A percentile compares a stretch with the other conserved stretches of the same genome.
These are phyloP conservation scores for Ophiostoma montium DNA, from an alignment of 2,329 filamentous ascomycete species.

Conservation along the genomic window DNA sequence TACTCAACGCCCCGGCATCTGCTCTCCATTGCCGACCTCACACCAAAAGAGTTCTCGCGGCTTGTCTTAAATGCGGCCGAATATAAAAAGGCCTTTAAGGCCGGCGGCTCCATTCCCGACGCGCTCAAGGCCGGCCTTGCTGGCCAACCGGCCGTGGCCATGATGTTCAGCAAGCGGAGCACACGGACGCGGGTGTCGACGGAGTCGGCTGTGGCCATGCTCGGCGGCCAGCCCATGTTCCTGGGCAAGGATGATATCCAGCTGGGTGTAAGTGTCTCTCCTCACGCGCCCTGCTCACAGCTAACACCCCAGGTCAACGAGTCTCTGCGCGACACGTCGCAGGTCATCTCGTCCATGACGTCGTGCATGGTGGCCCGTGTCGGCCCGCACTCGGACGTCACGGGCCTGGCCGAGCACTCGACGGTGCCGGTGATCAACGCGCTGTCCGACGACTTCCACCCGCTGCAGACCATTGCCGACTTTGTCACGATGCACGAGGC, in stretches of 20 bases:
- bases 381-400: slow-evolving; percentile 61
- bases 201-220: slow-evolving; percentile 72
- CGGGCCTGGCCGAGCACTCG: slow-evolving; percentile 55
- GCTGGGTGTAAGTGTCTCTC: slow-evolving; percentile 49
- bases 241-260: slow-evolving; percentile 93
- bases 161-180: slow-evolving; percentile 95
- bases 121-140: slow-evolving; percentile 48
- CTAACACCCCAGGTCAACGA: slow-evolving; percentile 59
- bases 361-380: slow-evolving; percentile 72
- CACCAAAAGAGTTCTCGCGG: slow-evolving; percentile 61
- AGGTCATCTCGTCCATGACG: slow-evolving; percentile 89
- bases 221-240: slow-evolving; percentile 95
- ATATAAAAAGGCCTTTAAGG: slow-evolving; percentile 65
- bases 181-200: slow-evolving; percentile 89
- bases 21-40: slow-evolving; percentile 80
- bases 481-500: slow-evolving; percentile 79
- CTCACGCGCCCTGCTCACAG: background rate
- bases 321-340: slow-evolving; percentile 79
- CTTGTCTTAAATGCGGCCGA: slow-evolving; percentile 70
- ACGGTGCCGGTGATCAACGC: slow-evolving; percentile 75
- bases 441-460: slow-evolving; percentile 82
- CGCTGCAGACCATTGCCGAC: slow-evolving; percentile 87
- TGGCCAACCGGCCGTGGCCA: slow-evolving; percentile 64
- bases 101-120: slow-evolving; percentile 30
- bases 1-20: slow-evolving; percentile 61